These are phyloP conservation scores for Candida andamanensis DNA, from an alignment of 805 yeast species.

Conservation along the genomic window DNA sequence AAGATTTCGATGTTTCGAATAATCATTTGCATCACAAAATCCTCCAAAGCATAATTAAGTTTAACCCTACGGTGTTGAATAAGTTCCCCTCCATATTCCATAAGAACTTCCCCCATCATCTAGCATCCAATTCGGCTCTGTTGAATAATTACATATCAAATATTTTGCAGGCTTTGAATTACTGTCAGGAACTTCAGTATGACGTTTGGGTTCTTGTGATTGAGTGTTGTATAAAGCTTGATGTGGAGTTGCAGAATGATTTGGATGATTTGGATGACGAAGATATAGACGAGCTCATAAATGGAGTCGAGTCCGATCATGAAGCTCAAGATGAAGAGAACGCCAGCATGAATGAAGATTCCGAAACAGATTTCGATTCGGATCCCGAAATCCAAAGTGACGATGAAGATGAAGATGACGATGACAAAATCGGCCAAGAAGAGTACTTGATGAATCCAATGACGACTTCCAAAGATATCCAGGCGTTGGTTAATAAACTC, in stretches of 20 bases:
- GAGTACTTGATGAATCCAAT: conserved; percentile 41
- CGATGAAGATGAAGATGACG: conserved; percentile 18
- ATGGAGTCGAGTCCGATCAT: conserved; percentile 43
- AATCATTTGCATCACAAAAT: conserved; percentile 48
- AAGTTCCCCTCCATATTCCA: conserved; percentile 55
- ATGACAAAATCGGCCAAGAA: conserved; percentile 26
- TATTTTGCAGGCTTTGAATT: conserved; percentile 51
- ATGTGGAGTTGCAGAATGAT: conserved; percentile 87
- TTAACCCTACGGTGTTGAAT: conserved; percentile 78
- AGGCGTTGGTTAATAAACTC: conserved; percentile 57
- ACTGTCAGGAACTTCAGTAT: conserved; percentile 71
- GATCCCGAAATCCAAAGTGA: conserved; percentile 18
- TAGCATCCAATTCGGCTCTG: conserved; percentile 47
- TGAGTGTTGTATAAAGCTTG: conserved; percentile 78
- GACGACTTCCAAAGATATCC: conserved; percentile 41
- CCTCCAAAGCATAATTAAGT: conserved; percentile 56
- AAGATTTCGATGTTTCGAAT: conserved; percentile 7
- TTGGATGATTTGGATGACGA: conserved; percentile 77
- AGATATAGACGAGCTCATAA: conserved; percentile 48
- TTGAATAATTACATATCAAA: conserved; percentile 64
- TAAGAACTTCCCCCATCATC: conserved; percentile 72
- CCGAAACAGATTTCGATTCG: conserved; percentile 17
- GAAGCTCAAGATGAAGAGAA: conserved; percentile 27
- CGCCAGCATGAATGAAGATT: conserved; percentile 25
- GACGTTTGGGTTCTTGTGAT: conserved; percentile 76